phyloP scores from a whole-genome alignment of 169 alveolate genomes.

The Plasmodium gaboni region DNA sequence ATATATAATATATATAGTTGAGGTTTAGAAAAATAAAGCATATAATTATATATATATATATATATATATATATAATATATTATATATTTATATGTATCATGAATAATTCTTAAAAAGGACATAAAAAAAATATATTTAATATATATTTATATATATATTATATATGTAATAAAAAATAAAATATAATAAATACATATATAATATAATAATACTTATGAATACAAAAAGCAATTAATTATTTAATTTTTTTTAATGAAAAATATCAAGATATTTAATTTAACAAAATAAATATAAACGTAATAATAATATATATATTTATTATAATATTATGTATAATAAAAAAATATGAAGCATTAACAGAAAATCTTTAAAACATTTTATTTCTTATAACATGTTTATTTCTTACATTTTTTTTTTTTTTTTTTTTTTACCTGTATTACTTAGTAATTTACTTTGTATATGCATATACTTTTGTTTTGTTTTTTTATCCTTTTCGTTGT shows the following conservation, averaged over 20 bases:
- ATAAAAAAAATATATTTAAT: background rate
- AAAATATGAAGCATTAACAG: too few species aligned
- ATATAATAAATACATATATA: background rate
- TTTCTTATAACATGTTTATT: too few species aligned
- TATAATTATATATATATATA: background rate
- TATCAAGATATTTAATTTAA: too few species aligned
- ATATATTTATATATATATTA: background rate
- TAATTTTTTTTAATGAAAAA: too few species aligned
- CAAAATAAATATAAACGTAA: background rate
- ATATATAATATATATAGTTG: background rate
- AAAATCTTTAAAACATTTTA: too few species aligned
- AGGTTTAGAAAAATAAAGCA: background rate
- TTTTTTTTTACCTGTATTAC: constrained; percentile 50
- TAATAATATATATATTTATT: background rate
- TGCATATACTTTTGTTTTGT: constrained; percentile 61
- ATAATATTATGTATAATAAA: too few species aligned
- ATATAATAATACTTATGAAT: too few species aligned
- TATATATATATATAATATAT: background rate
- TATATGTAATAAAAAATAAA: background rate
- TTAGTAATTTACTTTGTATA: constrained; percentile 61
- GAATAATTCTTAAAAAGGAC: background rate
- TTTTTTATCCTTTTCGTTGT: constrained; percentile 27
- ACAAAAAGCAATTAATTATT: too few species aligned
- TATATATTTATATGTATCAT: background rate
- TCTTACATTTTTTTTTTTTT: too few species aligned